These are phyloP conservation scores for Lomentospora prolificans DNA, from an alignment of 2,329 filamentous ascomycete species.

Conservation along the genomic window DNA sequence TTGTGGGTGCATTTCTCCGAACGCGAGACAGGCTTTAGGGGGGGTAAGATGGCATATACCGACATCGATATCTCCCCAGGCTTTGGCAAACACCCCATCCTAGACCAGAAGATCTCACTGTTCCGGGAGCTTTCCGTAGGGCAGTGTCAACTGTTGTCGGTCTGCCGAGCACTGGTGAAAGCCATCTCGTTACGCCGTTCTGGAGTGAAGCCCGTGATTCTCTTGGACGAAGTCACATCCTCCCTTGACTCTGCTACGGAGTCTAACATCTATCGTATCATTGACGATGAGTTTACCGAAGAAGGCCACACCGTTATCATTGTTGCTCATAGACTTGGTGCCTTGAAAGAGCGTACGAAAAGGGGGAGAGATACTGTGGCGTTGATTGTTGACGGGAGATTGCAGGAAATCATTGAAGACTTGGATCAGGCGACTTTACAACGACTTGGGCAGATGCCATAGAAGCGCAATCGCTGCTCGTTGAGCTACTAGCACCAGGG, in stretches of 20 bases:
- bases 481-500: too few species aligned
- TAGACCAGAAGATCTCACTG: slow-evolving; percentile 17
- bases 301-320: slow-evolving; percentile 21
- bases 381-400: slow-evolving; percentile 13
- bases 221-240: slow-evolving; percentile 23
- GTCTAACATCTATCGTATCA: slow-evolving; percentile 19
- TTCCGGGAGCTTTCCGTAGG: slow-evolving; percentile 21
- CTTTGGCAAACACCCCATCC: slow-evolving; percentile 9
- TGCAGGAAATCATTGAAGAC: slow-evolving; percentile 19
- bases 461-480: too few species aligned
- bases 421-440: not conserved
- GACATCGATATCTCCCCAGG: not conserved
- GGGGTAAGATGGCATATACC: not conserved
- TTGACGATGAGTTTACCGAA: slow-evolving; percentile 18
- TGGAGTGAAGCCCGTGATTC: slow-evolving; percentile 19
- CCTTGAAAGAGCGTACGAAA: slow-evolving; percentile 15
- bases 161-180: slow-evolving; percentile 21
- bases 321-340: slow-evolving; percentile 23
- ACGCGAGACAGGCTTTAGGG: not conserved
- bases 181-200: slow-evolving; percentile 8
- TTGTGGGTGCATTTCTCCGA: not conserved
- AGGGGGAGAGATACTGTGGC: slow-evolving; percentile 18
- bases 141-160: slow-evolving; percentile 22
- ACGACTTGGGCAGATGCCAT: not conserved
- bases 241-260: slow-evolving; percentile 24